Conservation (phyloP, 768 basidiomycete species). For the Pleurotus eryngii region DNA sequence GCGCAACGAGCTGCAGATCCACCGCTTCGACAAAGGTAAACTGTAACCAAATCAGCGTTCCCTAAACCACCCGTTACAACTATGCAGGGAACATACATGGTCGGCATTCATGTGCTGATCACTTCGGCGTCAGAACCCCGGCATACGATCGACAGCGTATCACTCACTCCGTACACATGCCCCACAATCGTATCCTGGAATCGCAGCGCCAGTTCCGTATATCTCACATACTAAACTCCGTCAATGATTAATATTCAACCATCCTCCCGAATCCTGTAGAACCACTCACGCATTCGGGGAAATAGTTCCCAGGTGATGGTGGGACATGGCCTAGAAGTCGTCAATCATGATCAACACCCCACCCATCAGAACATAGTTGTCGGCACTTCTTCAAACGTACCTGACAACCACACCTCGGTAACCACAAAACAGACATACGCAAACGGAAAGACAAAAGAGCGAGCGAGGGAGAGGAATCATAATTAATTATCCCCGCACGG, state of each 20-base stretch:
- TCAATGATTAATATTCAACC: constrained; percentile 11
- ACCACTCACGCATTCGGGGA: constrained; percentile 74
- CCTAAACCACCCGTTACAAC: constrained; percentile 2
- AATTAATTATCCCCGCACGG: constrained; percentile 6
- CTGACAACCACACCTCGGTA: constrained; percentile 37
- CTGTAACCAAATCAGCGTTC: constrained; percentile 27
- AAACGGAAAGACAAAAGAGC: no score
- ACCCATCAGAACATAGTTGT: constrained; percentile 7
- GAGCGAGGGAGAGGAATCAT: constrained; percentile 9
- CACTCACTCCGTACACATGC: constrained; percentile 71
- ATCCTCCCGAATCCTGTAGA: constrained; percentile 1
- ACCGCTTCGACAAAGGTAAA: constrained; percentile 54
- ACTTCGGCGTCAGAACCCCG: not conserved
- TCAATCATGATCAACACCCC: constrained; percentile 22
- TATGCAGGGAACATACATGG: constrained; percentile 44
- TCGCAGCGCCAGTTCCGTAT: constrained; percentile 70
- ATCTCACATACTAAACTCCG: constrained; percentile 52
- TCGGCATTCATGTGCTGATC: constrained; percentile 81
- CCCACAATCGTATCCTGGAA: constrained; percentile 89
- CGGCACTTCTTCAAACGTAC: constrained; percentile 17
- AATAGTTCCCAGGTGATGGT: constrained; percentile 76
- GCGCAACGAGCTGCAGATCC: constrained; percentile 44
- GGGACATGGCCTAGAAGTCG: constrained; percentile 72
- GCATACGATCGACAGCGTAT: constrained; percentile 5
- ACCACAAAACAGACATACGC: not conserved